A percentile compares a stretch with the other conserved stretches of the same genome.
These are phyloP conservation scores for Cutaneotrichosporon sp. DNA, from an alignment of 1,284 basidiomycete genomes.

Conservation along the genomic window DNA sequence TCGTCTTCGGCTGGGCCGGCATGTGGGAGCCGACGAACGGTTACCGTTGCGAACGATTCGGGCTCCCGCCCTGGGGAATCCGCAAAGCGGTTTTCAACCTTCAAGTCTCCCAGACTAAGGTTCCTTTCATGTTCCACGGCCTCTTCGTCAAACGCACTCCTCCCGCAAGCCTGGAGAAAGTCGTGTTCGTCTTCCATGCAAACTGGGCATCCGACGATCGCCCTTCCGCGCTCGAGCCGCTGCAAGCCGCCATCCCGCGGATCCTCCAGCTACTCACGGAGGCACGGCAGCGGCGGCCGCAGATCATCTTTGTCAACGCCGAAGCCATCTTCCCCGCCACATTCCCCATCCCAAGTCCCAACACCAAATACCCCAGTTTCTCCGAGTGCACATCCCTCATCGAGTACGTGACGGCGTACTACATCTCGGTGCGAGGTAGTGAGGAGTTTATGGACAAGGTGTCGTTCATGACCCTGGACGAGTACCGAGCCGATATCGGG, in stretches of 20 bases:
- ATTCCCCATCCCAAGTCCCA: not conserved
- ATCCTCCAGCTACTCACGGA: not conserved
- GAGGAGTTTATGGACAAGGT: not conserved
- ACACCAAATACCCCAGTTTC: not conserved
- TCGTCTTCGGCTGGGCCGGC: conserved; percentile 8
- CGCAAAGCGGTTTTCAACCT: conserved; percentile 3
- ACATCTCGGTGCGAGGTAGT: not conserved
- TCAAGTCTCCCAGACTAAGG: conserved; percentile 3
- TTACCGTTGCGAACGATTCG: conserved; percentile 1
- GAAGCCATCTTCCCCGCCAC: not conserved
- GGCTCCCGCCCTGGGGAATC: not conserved
- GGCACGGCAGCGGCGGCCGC: not conserved
- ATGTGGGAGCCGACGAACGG: conserved; percentile 3
- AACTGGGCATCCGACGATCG: not conserved
- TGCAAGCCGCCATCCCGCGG: not conserved
- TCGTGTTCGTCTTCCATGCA: conserved; percentile 8
- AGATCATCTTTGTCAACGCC: conserved; percentile 5
- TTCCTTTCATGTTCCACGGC: conserved; percentile 1
- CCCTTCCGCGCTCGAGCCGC: not conserved
- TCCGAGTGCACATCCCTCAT: not conserved
- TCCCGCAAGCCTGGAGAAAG: not conserved
- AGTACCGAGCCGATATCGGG: conserved; percentile 11
- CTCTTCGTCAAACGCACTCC: not conserved
- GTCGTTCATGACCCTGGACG: conserved; percentile 3
- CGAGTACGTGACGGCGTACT: not conserved